Evolutionary conservation across 768 basidiomycete species (phyloP).

Genomic region (Steccherinum ochraceum): DNA sequence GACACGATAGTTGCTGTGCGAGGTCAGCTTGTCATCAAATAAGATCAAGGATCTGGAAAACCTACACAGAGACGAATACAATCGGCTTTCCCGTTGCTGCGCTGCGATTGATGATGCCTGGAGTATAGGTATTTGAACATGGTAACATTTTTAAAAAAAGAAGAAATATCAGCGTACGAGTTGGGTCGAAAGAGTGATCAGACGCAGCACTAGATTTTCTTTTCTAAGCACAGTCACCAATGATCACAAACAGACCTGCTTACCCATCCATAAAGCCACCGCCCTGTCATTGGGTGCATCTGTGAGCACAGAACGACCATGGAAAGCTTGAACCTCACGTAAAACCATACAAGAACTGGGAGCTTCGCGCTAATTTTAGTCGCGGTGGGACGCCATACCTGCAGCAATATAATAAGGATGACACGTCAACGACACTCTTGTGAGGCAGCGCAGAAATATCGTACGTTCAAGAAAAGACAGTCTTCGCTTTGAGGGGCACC

Average conservation of each 20-base stretch:
- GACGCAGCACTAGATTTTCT: constrained; percentile 4
- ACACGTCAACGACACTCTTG: too few relatives aligned
- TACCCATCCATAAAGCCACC: constrained; percentile 7
- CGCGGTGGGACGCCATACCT: constrained; percentile 23
- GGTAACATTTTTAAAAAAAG: background rate
- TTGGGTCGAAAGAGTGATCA: constrained; percentile 4
- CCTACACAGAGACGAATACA: constrained; percentile 37
- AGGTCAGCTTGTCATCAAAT: background rate
- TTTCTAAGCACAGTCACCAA: too few relatives aligned
- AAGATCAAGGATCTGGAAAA: background rate
- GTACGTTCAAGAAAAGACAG: constrained; percentile 47
- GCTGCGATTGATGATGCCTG: constrained; percentile 44
- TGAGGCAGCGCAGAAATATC: constrained; percentile 4
- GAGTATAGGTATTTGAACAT: background rate
- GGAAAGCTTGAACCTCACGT: constrained; percentile 16
- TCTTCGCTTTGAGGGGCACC: constrained; percentile 46
- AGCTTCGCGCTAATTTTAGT: constrained; percentile 14
- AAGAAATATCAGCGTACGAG: background rate
- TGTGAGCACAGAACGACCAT: background rate
- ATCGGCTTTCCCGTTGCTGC: constrained; percentile 41
- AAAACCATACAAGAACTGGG: constrained; percentile 26
- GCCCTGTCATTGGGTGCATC: background rate
- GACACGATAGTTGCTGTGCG: constrained; percentile 44
- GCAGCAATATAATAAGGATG: background rate
- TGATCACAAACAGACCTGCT: too few relatives aligned